Evolutionary conservation across 805 yeast genomes (phyloP).

Genomic region (Teunomyces tritomae): DNA sequence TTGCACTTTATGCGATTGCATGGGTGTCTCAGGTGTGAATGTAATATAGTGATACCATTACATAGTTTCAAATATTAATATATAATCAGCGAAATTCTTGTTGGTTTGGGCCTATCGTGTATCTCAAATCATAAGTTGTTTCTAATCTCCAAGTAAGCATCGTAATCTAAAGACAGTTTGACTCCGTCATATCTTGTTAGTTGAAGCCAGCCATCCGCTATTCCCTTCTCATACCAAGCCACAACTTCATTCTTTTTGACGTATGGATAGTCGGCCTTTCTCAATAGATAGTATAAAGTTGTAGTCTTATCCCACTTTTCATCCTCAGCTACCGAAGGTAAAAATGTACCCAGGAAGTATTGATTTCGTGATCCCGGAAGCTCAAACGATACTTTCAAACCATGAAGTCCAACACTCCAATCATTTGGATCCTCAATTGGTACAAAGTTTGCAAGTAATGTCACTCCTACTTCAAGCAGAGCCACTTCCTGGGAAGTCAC

Average conservation of each 20-base stretch:
- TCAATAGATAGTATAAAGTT: conserved; percentile 67
- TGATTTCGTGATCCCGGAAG: conserved; percentile 25
- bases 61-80: background rate
- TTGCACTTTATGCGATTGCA: conserved; percentile 54
- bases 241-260: conserved; percentile 5
- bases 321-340: conserved; percentile 88
- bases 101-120: too few species aligned
- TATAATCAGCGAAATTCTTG: background rate
- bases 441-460: conserved; percentile 60
- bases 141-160: conserved; percentile 18
- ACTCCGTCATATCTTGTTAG: conserved; percentile 37
- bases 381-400: conserved; percentile 60
- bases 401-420: conserved; percentile 85
- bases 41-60: conserved; percentile 1
- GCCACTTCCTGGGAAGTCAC: conserved; percentile 55
- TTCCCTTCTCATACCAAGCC: conserved; percentile 26
- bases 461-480: conserved; percentile 55
- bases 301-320: conserved; percentile 77
- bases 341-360: conserved; percentile 68
- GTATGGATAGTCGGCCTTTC: conserved; percentile 58
- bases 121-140: background rate
- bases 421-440: conserved; percentile 51
- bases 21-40: conserved; percentile 10
- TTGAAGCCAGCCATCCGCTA: conserved; percentile 32
- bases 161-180: conserved; percentile 24